A percentile compares a stretch with the other conserved stretches of the same genome.
Evolutionary conservation across 768 basidiomycete genomes (phyloP).

Genomic region (Clathrus columnatus): DNA sequence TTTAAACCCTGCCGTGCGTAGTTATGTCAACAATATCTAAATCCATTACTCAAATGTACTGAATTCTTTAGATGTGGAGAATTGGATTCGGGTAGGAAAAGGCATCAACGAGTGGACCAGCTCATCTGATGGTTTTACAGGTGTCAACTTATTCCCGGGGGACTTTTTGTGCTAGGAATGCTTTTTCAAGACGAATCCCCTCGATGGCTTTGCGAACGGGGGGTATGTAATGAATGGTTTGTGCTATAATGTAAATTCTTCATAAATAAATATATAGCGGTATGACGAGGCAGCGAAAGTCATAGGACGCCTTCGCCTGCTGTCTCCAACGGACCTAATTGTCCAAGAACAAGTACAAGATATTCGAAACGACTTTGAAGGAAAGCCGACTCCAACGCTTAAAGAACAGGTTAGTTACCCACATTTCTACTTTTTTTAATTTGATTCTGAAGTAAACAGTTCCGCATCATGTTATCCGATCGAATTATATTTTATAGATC

Average conservation of each 20-base stretch:
- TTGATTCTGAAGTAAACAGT: conserved; percentile 14
- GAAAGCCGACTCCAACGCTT: conserved; percentile 22
- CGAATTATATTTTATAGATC: conserved; percentile 16
- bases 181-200: conserved; percentile 46
- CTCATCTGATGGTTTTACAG: background rate
- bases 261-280: conserved; percentile 17
- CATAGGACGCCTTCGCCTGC: conserved; percentile 29
- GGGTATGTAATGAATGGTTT: conserved; percentile 8
- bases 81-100: conserved; percentile 1
- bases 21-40: background rate
- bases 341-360: conserved; percentile 34
- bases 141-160: conserved; percentile 20
- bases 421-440: conserved; percentile 22
- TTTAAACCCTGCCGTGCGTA: background rate
- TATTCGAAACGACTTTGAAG: conserved; percentile 39
- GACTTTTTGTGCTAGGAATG: conserved; percentile 39
- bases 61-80: conserved; percentile 2
- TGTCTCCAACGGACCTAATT: conserved; percentile 25
- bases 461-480: conserved; percentile 2
- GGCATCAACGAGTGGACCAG: too few relatives aligned
- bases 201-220: conserved; percentile 44
- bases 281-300: conserved; percentile 31
- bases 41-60: background rate
- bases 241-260: background rate
- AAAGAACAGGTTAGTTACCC: conserved; percentile 15